Evolutionary conservation across 176 grass and related monocot species (phyloP).

Genomic region (Guadua angustifolia): DNA sequence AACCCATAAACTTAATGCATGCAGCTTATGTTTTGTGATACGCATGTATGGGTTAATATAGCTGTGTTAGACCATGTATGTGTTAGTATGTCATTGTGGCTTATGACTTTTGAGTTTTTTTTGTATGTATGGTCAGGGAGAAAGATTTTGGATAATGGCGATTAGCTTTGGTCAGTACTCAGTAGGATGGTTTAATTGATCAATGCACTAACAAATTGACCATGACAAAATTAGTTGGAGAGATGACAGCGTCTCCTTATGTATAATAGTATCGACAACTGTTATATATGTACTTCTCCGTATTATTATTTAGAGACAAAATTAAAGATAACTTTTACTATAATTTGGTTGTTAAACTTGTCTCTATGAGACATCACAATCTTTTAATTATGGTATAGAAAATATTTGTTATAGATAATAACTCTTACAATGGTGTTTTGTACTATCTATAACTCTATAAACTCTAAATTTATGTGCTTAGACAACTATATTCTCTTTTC

Average conservation of each 20-base stretch:
- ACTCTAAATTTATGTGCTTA: too few species aligned
- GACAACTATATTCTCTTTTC: too few species aligned
- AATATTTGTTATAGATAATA: too few species aligned
- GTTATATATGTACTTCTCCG: too few species aligned
- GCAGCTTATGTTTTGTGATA: not conserved
- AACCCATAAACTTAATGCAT: not conserved
- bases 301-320: too few species aligned
- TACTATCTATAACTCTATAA: too few species aligned
- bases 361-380: too few species aligned
- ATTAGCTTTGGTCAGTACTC: not conserved
- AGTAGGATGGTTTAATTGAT: not conserved
- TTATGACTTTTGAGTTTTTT: slow-evolving; percentile 1
- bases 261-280: too few species aligned
- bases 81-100: not conserved
- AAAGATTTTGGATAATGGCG: not conserved
- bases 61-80: not conserved
- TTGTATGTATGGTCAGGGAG: not conserved
- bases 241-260: not conserved
- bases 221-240: not conserved
- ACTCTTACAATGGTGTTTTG: too few species aligned
- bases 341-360: too few species aligned
- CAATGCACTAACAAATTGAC: not conserved
- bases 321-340: too few species aligned
- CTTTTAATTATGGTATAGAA: too few species aligned
- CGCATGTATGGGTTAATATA: slow-evolving; percentile 36